Evolutionary conservation across 148 eudicot genomes (phyloP), one percentile per base, ranked within the genome.

Genomic region (Camellia japonica): DNA sequence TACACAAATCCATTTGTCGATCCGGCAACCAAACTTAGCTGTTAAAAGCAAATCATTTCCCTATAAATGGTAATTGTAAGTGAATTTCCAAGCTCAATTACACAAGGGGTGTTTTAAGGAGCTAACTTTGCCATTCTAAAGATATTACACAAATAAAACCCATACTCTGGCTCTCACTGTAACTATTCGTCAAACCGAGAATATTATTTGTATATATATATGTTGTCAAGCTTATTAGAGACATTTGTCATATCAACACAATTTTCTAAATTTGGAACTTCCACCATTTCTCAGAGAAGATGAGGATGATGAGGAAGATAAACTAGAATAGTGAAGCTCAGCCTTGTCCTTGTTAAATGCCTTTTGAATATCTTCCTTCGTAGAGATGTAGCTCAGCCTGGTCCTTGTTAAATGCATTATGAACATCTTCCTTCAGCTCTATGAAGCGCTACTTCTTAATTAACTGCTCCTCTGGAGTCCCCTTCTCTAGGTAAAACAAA

Each of bases 311-410:
- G 86, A 67, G 30, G 88, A 82, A 49, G 85, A 84, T 19, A 82
- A 62, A 9, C 86, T 80, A 68, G 87, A 79, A 5, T 89, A 71
- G 30, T 44, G 81, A 64, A 82, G 86, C 83, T 82, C 79, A 0
- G 89, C 87, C 73, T 88, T 86, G 80, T 88, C 91, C 81, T 88
- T 88, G 76, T 52, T 81, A 80, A 88, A 88, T 56, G 91, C 91
- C 75, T 42, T 82, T 46, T 84, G 83, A 58, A 88, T 85, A 56
- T 88, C 91, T 30, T 30, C 30, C 30, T 30, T 30, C 30, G 30
- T 30, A 30, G 30, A 30, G 0, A 0, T 30, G 30, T 0, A 30
- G 30, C 30, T 30, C 30, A 30, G 1, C 30, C 30, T 30, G 0
- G 30, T 30, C 30, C 30, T 30, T 30, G 30, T 30, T 30, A 30